These are phyloP conservation scores for Astrephomene gubernaculifera DNA, from an alignment of 139 green algal genomes.

Conservation along the genomic window DNA sequence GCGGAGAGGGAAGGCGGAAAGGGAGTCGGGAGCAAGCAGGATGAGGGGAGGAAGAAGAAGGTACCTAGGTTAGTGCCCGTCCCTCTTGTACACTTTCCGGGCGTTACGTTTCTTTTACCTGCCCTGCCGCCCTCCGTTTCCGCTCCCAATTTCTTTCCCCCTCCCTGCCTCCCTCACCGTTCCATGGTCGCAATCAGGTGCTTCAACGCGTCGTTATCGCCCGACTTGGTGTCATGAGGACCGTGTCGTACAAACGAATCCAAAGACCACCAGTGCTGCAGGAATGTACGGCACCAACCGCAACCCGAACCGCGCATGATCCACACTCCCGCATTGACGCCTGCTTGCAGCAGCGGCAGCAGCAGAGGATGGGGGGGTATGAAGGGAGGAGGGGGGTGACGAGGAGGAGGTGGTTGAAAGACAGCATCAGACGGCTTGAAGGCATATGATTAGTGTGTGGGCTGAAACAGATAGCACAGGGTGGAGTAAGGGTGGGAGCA, in stretches of 20 bases:
- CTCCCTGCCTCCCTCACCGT: background rate
- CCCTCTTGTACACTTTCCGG: background rate
- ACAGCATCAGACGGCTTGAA: background rate
- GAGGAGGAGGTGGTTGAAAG: background rate
- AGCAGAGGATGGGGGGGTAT: background rate
- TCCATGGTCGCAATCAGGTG: constrained; percentile 35
- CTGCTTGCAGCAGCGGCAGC: background rate
- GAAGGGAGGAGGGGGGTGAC: background rate
- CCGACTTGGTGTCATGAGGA: constrained; percentile 52
- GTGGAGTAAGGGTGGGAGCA: too few species aligned
- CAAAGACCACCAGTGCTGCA: constrained; percentile 59
- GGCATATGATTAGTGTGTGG: background rate
- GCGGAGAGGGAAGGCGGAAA: background rate
- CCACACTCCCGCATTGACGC: constrained; percentile 60
- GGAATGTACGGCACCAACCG: constrained; percentile 53
- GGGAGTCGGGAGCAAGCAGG: background rate
- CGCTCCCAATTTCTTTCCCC: background rate
- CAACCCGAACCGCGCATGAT: constrained; percentile 43
- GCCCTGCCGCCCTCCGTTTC: background rate
- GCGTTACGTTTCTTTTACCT: background rate
- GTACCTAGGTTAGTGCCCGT: background rate
- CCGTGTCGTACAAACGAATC: constrained; percentile 40
- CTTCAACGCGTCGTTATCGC: constrained; percentile 69
- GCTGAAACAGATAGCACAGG: too few species aligned
- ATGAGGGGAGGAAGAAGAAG: background rate